Evolutionary conservation across 2,329 filamentous ascomycete species (phyloP), one percentile per base, ranked within the genome.

Genomic region (Sarocladiaceae sp.): DNA sequence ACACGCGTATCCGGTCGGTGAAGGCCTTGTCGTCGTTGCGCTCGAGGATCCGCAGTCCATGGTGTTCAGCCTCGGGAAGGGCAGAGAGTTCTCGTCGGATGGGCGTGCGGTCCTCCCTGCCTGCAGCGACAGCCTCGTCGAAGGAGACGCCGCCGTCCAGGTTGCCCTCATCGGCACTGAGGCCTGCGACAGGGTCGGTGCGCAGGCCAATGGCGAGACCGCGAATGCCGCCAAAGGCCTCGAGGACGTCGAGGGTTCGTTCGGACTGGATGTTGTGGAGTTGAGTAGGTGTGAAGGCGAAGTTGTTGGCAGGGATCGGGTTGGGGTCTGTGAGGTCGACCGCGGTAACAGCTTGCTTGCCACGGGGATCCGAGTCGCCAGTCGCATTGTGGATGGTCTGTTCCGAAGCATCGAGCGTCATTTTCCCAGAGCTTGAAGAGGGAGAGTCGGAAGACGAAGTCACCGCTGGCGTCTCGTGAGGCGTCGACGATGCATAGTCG

Each of bases 1-100:
- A 90, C 6, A 89, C 69, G 27, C 83, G 78, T 55, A 76, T 83
- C 18, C 86, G 79, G 54, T 89, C 85, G 16, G 58, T 47, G 33
- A 58, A 64, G 32, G 19, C 26, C 40, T 52, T 51, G 20, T 49
- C 27, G 19, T 58, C 50, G 34, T 49, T 48, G 26, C 51, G 51
- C 23, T 61, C 58, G 33, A 59, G 52, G 11, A 57, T 45, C 12
- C 54, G 59, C 3, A 63, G 56, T 3, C 59, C 58, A 21, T 59
- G 40, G 52, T 47, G 1, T 52, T 46, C 15, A 54, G 47, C 10
- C 51, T 50, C 9, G 53, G 44, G 31, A 53, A 47, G 4, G 50
- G 53, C 2, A 51, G 45, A 18, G 6, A 43, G 40, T 19, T 43
- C 40, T 46, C 49, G 34, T 37, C 47, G 23, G 16, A 47, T 41